Evolutionary conservation across 257 asterid genomes (phyloP), one percentile per base, ranked within the genome.

Genomic region (Solanum pennellii): DNA sequence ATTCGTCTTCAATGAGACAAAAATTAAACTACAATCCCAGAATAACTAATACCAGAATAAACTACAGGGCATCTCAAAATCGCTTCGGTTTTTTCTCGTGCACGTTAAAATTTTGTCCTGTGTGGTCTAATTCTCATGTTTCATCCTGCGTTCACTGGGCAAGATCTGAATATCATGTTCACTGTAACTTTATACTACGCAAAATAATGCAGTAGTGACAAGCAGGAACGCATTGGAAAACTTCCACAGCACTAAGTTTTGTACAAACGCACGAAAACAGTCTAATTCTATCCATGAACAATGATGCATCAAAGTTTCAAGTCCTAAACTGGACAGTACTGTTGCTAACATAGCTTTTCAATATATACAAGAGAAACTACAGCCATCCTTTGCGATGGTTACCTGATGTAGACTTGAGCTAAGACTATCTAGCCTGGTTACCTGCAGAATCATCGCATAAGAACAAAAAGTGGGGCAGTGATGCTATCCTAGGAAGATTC

Each of bases 401-500:
- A 45, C 41, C 41, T 47, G 35, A 5, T 7, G 31, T 29, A 41
- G 27, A 9, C 60, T 86, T 23, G 4, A 39, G 21, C 18, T 45
- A 25, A 42, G 76, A 82, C 89, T 86, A 96, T 82, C 97, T 88
- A 84, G 98, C 97, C 87, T 88, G 97, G 88, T 87, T 94, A 89
- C 91, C 95, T 37, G 82, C 31, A n/a, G 68, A 88, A 83, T 94
- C 97, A 83, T 94, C 98, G 0, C 93, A 89, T 74, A 94, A 90
- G 94, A 94, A 94, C 91, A 97, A 89, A 84, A 97, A 95, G 93
- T 93, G 99, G 0, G 99, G 99, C 33, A 97, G 90, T 29, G 99
- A 97, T 49, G 99, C 98, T 72, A 97, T 94, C 88, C 99, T 92
- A 1, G 99, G 99, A 65, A 97, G 95, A 87, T 95, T 94, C 16